Percentiles rank a stretch among this genome's conserved stretches.
phyloP scores from a whole-genome alignment of 345 rosid genomes.

The Raphanus raphanistrum region DNA sequence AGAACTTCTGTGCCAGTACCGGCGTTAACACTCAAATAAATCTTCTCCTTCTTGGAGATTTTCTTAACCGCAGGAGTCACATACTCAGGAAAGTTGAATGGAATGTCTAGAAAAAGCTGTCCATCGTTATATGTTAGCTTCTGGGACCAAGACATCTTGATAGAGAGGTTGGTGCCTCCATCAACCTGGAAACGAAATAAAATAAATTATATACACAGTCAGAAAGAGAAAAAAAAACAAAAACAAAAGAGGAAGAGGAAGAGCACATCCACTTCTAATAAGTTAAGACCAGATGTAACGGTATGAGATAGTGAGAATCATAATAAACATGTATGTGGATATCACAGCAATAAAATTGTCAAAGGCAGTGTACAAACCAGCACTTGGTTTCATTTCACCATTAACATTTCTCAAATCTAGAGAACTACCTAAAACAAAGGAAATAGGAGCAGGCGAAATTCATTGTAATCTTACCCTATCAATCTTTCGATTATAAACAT shows the following conservation, averaged over 20 bases:
- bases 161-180: conserved; percentile 74
- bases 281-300: too few species aligned
- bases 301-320: too few species aligned
- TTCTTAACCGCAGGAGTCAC: conserved; percentile 85
- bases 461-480: neutral
- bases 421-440: too few species aligned
- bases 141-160: conserved; percentile 78
- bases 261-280: neutral
- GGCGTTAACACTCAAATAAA: conserved; percentile 64
- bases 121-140: conserved; percentile 57
- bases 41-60: conserved; percentile 69
- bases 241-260: too few species aligned
- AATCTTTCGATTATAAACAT: neutral
- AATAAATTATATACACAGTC: neutral
- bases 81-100: conserved; percentile 80
- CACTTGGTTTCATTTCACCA: neutral
- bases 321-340: too few species aligned
- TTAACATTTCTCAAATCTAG: neutral
- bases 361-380: neutral
- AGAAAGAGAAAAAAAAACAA: neutral
- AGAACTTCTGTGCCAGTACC: conserved; percentile 65
- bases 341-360: too few species aligned
- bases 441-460: too few species aligned
- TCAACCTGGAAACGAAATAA: conserved; percentile 55
- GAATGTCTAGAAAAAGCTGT: conserved; percentile 63